Base-by-base conservation (phyloP, 2,329 filamentous ascomycete species). In the Cercospora brassicicola region DNA sequence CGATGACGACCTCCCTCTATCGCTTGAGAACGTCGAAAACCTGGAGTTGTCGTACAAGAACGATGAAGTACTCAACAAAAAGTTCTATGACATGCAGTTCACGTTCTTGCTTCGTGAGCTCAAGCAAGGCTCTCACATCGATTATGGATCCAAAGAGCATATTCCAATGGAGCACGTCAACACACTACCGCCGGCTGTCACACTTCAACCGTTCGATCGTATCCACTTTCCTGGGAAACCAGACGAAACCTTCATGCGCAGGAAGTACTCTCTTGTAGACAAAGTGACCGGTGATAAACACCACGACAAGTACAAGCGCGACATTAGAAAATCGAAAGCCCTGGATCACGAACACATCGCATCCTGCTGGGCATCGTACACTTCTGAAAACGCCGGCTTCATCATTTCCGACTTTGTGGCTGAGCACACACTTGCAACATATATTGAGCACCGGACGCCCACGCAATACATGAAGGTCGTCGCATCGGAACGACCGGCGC, bases 361-460 rank as follows among this genome's bases (percentile, higher is more conserved):
- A n/a, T 88, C 87, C 10, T 86, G 90, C 51, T 92, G 87, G 85
- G 88, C 87, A 2, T 91, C 91, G 0, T 93, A 93, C 76, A 88
- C 85, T 1, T 84, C 89, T 64, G 86, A 87, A 71, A 87, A 85
- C 5, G 82, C 79, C 68, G 90, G 88, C 7, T 93, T 90, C 74
- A 82, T 89, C 26, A 81, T 93, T 18, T 88, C 91, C 64, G 87
- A 87, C 15, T 90, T 90, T 15, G 84, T 88, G 7, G 85, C 85
- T 67, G 90, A 92, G 70, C 87, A 86, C 72, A 91, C 83, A 15
- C 84, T 93, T 42, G 89, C 87, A 73, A 86, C 88, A 0, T 90
- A 92, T 77, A 84, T 93, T 67, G 84, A 88, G 15, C 87, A 86
- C 62, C 78, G 83, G 3, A 86, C 86, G 4, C 88, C 90, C 2